Conservation (phyloP, 352 stramenopile genomes). For the Globisporangium spinosum region DNA sequence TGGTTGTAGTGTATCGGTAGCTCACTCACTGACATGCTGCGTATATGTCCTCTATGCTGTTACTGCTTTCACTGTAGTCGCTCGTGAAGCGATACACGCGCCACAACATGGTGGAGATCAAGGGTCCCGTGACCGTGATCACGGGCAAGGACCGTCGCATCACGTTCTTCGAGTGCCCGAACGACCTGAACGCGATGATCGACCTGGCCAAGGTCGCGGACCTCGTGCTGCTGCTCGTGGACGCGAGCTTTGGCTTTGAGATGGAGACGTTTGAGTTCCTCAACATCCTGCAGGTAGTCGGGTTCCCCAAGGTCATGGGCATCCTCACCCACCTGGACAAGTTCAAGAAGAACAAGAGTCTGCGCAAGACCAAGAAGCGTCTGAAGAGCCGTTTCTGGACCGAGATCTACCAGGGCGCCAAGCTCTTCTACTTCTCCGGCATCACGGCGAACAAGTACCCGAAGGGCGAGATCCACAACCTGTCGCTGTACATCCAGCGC, state of each 20-base stretch:
- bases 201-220: slow-evolving; percentile 99
- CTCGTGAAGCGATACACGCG: slow-evolving; percentile 99
- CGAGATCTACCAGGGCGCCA: slow-evolving; percentile 94
- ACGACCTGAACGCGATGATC: slow-evolving; percentile 91
- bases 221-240: slow-evolving; percentile 97
- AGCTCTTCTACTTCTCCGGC: slow-evolving; percentile 97
- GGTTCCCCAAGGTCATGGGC: slow-evolving; percentile 95
- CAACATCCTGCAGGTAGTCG: slow-evolving; percentile 96
- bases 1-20: neutral
- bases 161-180: slow-evolving; percentile 99
- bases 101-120: slow-evolving; percentile 95
- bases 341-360: slow-evolving; percentile 97
- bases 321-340: slow-evolving; percentile 98
- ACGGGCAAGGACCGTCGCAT: slow-evolving; percentile 97
- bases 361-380: slow-evolving; percentile 98
- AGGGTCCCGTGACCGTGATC: slow-evolving; percentile 98
- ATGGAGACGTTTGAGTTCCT: slow-evolving; percentile 99
- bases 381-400: slow-evolving; percentile 99
- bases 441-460: slow-evolving; percentile 99
- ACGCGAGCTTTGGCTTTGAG: slow-evolving; percentile 99
- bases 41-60: neutral
- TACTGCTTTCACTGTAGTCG: slow-evolving; percentile 34
- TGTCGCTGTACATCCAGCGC: slow-evolving; percentile 96
- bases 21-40: neutral
- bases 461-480: slow-evolving; percentile 98